These are phyloP conservation scores for Hypomyces rosellus DNA, from an alignment of 2,329 filamentous ascomycete species.

Conservation along the genomic window DNA sequence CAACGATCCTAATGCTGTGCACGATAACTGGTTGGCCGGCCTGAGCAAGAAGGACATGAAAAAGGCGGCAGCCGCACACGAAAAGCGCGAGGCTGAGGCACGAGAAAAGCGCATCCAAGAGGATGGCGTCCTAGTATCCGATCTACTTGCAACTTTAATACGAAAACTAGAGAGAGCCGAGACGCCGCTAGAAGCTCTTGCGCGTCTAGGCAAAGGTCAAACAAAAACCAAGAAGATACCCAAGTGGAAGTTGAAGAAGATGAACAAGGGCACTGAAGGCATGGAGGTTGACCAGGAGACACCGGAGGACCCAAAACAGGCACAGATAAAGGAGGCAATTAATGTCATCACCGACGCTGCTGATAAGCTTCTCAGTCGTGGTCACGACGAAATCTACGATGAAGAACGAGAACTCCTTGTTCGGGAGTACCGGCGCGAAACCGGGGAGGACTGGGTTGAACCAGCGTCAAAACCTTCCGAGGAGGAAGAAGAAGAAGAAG, in stretches of 20 bases:
- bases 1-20: constrained; percentile 77
- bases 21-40: constrained; percentile 90
- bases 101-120: constrained; percentile 65
- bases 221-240: constrained; percentile 53
- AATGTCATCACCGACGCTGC: constrained; percentile 82
- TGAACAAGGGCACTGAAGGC: constrained; percentile 44
- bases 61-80: constrained; percentile 77
- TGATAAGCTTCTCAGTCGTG: constrained; percentile 76
- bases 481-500: not conserved
- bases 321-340: constrained; percentile 64
- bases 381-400: constrained; percentile 87
- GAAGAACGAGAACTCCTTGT: constrained; percentile 76
- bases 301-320: constrained; percentile 61
- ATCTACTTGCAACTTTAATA: constrained; percentile 70
- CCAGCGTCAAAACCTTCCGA: constrained; percentile 5
- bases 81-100: constrained; percentile 73
- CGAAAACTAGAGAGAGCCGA: constrained; percentile 69
- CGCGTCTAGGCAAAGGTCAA: constrained; percentile 65
- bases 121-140: constrained; percentile 66
- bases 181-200: constrained; percentile 81
- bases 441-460: constrained; percentile 75
- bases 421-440: constrained; percentile 76
- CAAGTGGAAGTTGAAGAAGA: constrained; percentile 66
- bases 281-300: constrained; percentile 63
- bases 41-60: constrained; percentile 91